Conservation (phyloP, 192 early-diverging fungal genomes). For the Coemansia sp. region DNA sequence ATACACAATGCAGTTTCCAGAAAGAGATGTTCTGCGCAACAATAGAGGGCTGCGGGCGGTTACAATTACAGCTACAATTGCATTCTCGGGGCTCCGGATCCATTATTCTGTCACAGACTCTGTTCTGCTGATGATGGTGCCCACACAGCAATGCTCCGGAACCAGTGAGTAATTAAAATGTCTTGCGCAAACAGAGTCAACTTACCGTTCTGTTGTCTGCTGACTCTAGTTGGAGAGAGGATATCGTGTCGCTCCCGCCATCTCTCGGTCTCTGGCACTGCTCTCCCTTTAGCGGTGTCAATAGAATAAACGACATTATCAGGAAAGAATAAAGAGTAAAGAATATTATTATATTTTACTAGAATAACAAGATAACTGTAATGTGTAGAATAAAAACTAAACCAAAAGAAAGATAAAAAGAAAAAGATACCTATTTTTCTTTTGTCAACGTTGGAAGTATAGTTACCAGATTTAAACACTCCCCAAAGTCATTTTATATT, state of each 20-base stretch:
- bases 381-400: background rate
- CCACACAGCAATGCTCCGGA: background rate
- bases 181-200: background rate
- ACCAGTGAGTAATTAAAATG: background rate
- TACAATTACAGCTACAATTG: too few species aligned
- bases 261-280: slow-evolving; percentile 9
- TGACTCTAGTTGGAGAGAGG: background rate
- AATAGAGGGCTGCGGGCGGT: too few species aligned
- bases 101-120: too few species aligned
- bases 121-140: too few species aligned
- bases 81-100: too few species aligned
- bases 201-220: background rate
- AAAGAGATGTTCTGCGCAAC: too few species aligned
- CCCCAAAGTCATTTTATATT: background rate
- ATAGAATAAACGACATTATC: slow-evolving; percentile 33
- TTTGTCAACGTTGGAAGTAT: background rate
- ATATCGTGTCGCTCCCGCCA: background rate
- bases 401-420: slow-evolving; percentile 1
- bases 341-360: slow-evolving; percentile 3
- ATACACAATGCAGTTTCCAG: too few species aligned
- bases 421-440: background rate
- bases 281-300: slow-evolving; percentile 31
- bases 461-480: background rate
- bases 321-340: background rate
- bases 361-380: background rate